Evolutionary conservation across 2,329 filamentous ascomycete species (phyloP).

Genomic region (Neobulgaria alba): DNA sequence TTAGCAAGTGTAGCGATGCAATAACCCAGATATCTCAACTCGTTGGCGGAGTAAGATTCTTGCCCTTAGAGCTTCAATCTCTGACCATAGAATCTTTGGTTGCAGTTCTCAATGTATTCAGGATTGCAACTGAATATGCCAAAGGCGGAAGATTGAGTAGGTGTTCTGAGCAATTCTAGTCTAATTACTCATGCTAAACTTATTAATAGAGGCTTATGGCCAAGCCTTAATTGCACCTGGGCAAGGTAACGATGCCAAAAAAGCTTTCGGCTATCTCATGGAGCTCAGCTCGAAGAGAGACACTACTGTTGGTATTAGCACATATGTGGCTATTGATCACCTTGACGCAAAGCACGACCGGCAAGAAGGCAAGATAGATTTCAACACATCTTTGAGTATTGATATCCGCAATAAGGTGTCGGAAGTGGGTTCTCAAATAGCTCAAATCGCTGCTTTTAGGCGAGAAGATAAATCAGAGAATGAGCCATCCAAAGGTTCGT

Average conservation of each 20-base stretch:
- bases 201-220: background rate
- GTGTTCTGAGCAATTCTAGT: background rate
- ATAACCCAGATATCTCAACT: constrained; percentile 1
- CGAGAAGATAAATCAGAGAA: too few relatives aligned
- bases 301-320: background rate
- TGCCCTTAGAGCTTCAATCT: background rate
- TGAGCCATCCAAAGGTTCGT: too few relatives aligned
- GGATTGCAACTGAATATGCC: constrained; percentile 1
- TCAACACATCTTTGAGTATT: too few relatives aligned
- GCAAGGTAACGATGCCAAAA: background rate
- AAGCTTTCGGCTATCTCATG: background rate
- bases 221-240: background rate
- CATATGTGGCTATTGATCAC: background rate
- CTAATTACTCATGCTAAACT: background rate
- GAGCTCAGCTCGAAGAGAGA: background rate
- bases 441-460: too few relatives aligned
- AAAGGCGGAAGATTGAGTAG: background rate
- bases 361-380: background rate
- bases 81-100: background rate
- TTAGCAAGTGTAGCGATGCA: background rate
- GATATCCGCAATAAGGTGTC: too few relatives aligned
- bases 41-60: background rate
- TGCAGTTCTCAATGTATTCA: constrained; percentile 1
- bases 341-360: constrained; percentile 1
- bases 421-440: too few relatives aligned